Percentiles rank a stretch among this genome's conserved stretches.
phyloP scores from a whole-genome alignment of 2,329 filamentous ascomycete species.

The Diaporthe citrichinensis region DNA sequence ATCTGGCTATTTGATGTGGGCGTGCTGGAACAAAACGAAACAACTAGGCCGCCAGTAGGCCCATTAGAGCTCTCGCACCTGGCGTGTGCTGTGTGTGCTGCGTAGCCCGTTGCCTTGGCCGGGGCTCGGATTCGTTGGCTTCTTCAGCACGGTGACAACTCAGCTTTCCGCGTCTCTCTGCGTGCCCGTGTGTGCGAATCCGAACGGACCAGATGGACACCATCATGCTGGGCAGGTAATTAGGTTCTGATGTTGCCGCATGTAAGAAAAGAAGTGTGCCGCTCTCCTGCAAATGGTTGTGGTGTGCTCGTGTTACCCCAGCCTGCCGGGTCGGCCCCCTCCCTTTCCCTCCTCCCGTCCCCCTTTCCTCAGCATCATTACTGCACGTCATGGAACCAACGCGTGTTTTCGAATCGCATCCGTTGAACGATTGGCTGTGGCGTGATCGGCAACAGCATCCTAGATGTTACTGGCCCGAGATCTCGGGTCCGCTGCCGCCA shows the following conservation, averaged over 20 bases:
- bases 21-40: neutral
- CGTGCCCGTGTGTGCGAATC: neutral
- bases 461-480: neutral
- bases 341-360: neutral
- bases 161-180: neutral
- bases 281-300: neutral
- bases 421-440: conserved; percentile 10
- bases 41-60: neutral
- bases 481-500: conserved; percentile 12
- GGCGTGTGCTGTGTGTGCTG: neutral
- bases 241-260: neutral
- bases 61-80: neutral
- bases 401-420: neutral
- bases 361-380: neutral
- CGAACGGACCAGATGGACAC: neutral
- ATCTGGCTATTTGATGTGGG: conserved; percentile 15
- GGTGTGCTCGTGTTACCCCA: conserved; percentile 11
- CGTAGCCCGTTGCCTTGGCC: neutral
- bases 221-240: neutral
- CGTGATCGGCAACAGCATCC: conserved; percentile 2
- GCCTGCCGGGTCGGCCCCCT: neutral
- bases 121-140: neutral
- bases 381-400: conserved; percentile 33
- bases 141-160: neutral
- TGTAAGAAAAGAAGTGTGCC: neutral